Conservation (phyloP, 176 grass and related monocot species). For the Saccharum spontaneum region DNA sequence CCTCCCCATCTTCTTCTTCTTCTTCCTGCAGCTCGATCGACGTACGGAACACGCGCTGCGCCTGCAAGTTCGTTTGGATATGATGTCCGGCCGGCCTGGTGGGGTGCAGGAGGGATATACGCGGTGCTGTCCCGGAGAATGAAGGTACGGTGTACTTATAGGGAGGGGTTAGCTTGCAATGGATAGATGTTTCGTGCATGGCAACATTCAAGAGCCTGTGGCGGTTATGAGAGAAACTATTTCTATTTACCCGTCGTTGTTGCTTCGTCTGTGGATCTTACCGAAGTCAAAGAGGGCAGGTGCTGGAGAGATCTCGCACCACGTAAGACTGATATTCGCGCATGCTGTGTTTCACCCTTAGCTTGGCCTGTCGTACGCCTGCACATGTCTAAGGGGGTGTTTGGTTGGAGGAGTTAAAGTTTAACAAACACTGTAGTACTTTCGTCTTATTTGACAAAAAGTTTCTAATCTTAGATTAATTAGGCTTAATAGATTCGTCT, state of each 20-base stretch:
- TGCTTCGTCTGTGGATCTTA: background rate
- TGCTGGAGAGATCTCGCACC: background rate
- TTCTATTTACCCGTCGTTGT: background rate
- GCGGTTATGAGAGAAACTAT: background rate
- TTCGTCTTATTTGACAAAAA: no score
- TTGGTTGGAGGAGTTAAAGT: no score
- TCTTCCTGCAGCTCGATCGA: background rate
- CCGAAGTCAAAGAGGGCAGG: slow-evolving; percentile 42
- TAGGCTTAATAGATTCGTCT: no score
- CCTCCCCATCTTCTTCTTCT: slow-evolving; percentile 39
- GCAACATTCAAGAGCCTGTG: background rate
- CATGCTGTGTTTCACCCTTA: slow-evolving; percentile 29
- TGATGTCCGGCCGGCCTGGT: background rate
- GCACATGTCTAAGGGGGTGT: slow-evolving; percentile 4
- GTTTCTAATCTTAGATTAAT: no score
- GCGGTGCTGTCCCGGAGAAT: background rate
- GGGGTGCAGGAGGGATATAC: background rate
- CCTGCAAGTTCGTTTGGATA: background rate
- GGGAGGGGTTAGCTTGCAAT: background rate
- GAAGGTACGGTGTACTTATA: slow-evolving; percentile 23
- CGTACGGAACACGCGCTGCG: background rate
- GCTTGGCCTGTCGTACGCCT: background rate
- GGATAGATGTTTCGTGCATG: background rate
- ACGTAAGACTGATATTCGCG: slow-evolving; percentile 41
- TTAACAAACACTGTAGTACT: no score